Evolutionary conservation across 495 filamentous ascomycete genomes (phyloP), one percentile per base, ranked within the genome.

Genomic region (Trichoderma reesei): DNA sequence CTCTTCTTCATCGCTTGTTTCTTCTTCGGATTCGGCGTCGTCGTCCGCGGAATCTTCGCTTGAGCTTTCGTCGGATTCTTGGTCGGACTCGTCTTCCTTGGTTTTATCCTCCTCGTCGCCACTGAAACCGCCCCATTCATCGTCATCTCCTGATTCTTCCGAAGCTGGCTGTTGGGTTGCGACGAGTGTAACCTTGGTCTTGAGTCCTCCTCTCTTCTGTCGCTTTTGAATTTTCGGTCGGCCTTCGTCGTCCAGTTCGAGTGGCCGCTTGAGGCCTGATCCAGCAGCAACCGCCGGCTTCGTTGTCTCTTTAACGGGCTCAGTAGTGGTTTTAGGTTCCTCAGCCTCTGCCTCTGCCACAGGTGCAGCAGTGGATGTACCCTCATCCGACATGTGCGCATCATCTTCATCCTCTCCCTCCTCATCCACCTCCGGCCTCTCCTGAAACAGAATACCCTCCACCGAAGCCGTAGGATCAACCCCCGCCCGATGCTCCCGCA

Each of bases 181-280:
- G 67, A 46, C 73, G 11, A 34, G 51, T 72, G 73, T 66, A 14
- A 76, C 20, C 63, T 80, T 82, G 0, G 81, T 74, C 34, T 79
- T 80, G 5, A 83, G 72, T 7, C 81, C 80, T 51, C 80, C 81
- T 63, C 82, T 74, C 62, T 79, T 79, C 66, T 83, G 80, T 48
- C 79, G 70, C 73, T 90, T 96, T 66, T 88, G 88, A 61, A 98
- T 82, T 13, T 95, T 75, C 1, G 92, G 94, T 42, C 83, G 86
- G 5, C 92, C 92, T 60, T 85, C 84, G 14, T 87, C 81, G 66
- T 90, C 90, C 7, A 88, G 59, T 38, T 96, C 90, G 20, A 98
- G 78, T 16, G 92, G 89, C 59, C 92, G 84, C 71, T 97, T 98
- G 60, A 98, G 72, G 9, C 94, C 94, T 69, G 86, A 88, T 39